Conservation (phyloP, 495 filamentous ascomycete species). For the Hypoxylon crocopeplum region DNA sequence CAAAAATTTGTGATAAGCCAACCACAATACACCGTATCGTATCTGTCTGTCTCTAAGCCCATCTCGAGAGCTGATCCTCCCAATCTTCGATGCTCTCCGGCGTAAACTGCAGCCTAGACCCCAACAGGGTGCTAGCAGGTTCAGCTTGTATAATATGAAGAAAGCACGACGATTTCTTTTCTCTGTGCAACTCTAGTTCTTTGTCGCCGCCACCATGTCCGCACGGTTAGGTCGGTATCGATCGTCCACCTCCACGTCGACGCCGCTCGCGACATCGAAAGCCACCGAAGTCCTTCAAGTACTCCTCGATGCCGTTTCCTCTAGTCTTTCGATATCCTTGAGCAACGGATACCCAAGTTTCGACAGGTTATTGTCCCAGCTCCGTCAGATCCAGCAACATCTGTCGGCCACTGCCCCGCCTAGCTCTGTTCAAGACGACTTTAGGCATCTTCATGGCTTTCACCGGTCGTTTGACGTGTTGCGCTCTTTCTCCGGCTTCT, state of each 20-base stretch:
- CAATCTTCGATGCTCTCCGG: constrained; percentile 42
- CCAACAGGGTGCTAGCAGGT: constrained; percentile 38
- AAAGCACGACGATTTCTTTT: constrained; percentile 25
- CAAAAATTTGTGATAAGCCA: not conserved
- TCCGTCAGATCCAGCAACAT: constrained; percentile 54
- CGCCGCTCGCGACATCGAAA: constrained; percentile 59
- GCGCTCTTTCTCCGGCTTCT: constrained; percentile 72
- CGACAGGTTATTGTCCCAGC: constrained; percentile 46
- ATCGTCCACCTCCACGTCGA: constrained; percentile 67
- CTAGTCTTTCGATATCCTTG: constrained; percentile 24
- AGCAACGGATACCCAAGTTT: constrained; percentile 50
- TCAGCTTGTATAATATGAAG: constrained; percentile 34
- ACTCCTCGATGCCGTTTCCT: constrained; percentile 61
- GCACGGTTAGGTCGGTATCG: constrained; percentile 60
- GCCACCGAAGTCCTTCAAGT: constrained; percentile 66
- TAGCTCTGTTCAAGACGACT: constrained; percentile 70
- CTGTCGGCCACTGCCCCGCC: constrained; percentile 53
- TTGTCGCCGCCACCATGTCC: constrained; percentile 48
- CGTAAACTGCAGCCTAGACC: constrained; percentile 43
- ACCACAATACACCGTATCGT: not conserved
- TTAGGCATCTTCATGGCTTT: constrained; percentile 84
- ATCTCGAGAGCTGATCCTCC: constrained; percentile 19
- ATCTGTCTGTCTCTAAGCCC: not conserved
- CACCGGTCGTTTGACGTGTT: constrained; percentile 72
- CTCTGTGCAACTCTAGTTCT: constrained; percentile 19